Base-by-base conservation (phyloP, 2,329 filamentous ascomycete species). In the Beauveria scarabaeidicola region DNA sequence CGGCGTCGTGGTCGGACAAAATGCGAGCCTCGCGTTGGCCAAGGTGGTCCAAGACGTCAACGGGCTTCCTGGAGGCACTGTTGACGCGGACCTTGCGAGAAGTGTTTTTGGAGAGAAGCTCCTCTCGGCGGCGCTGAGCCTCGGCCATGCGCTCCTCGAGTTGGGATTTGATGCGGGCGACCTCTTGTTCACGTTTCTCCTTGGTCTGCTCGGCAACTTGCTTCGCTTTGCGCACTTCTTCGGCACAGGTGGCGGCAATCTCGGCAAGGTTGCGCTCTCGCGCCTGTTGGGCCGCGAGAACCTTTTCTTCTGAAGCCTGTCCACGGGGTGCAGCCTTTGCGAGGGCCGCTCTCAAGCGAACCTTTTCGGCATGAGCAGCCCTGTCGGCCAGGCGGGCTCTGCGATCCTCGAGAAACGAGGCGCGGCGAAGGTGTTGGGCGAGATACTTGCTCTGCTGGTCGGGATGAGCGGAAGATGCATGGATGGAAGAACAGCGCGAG, bases 131-230 rank as follows among this genome's bases (percentile, higher is more conserved):
- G 69, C 78, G 82, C 71, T 92, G 88, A 0, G 88, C 90, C 68
- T 92, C 89, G 36, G 88, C 87, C 66, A 90, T 81, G 63, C 87
- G 85, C 74, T 91, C 89, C 69, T 92, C 87, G 80, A 92, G 91
- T 70, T 91, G 88, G 54, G 82, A 74, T 63, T 85, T 84, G 69
- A 89, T 79, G 67, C 85, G 85, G 65, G 80, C 80, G 60, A 89
- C 81, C 64, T 92, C 88, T 60, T 86, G 85, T 68, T 91, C 87
- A 63, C 90, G 85, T 70, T 88, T 87, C 74, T 90, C 87, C 73
- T 90, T 91, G 77, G 89, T 91, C 61, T 82, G 86, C 70, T 91
- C 89, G 15, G 89, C 89, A n/a, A 92, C 81, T 54, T 88, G 87
- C 77, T 93, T 93, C 56, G 89, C 89, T 64, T 89, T 82, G 69